Conservation (phyloP, 192 early-diverging fungal species). For the Gamsiella multidivaricata region DNA sequence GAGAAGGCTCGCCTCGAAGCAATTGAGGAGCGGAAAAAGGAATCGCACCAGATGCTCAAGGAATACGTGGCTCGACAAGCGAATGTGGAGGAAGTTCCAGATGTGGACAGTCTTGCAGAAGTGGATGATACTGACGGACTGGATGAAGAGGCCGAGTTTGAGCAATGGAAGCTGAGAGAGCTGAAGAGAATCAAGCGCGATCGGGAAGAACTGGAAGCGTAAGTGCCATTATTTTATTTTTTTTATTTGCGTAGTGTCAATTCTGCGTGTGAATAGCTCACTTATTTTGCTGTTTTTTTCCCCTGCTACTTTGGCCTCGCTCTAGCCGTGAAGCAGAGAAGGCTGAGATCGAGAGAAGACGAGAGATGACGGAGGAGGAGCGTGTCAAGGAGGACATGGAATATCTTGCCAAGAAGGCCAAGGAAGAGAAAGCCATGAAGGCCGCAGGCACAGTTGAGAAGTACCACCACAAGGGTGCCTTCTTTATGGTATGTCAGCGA, state of each 20-base stretch:
- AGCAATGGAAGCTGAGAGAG: conserved; percentile 92
- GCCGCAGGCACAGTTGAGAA: conserved; percentile 73
- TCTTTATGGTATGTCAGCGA: conserved; percentile 69
- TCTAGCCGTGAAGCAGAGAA: conserved; percentile 74
- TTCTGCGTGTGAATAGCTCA: no score
- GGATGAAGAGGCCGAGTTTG: conserved; percentile 89
- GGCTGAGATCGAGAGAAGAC: conserved; percentile 81
- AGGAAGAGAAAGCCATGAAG: conserved; percentile 67
- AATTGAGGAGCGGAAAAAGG: conserved; percentile 72
- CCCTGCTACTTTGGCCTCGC: no score
- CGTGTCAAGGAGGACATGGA: conserved; percentile 77
- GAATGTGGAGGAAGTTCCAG: conserved; percentile 59
- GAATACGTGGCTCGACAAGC: conserved; percentile 75
- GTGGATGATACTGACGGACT: conserved; percentile 94
- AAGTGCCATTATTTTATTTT: conserved; percentile 34
- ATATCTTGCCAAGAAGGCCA: conserved; percentile 57
- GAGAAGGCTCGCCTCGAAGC: conserved; percentile 61
- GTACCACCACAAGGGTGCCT: conserved; percentile 92
- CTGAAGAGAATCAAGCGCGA: conserved; percentile 90
- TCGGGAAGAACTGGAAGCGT: conserved; percentile 75
- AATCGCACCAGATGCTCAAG: conserved; percentile 82
- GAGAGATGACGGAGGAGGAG: conserved; percentile 88
- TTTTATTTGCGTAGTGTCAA: neutral
- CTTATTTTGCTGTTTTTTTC: no score
- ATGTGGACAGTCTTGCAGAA: conserved; percentile 52